A percentile compares a stretch with the other conserved stretches of the same genome.
Evolutionary conservation across 768 basidiomycete species (phyloP).

Genomic region (Russula abietina): DNA sequence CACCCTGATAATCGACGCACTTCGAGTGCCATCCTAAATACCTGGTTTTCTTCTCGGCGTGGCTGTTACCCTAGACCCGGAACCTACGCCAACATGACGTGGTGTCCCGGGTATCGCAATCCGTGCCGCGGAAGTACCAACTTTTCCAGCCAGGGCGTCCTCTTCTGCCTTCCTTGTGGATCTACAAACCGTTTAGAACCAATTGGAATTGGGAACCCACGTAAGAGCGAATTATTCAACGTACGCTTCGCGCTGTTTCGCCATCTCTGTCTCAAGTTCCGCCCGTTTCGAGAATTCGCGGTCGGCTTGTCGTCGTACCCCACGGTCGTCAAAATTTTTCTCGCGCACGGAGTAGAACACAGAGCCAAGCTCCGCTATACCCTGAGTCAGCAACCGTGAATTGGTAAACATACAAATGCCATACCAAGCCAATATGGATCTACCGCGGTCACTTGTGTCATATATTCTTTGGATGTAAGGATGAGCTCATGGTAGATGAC

Average conservation of each 20-base stretch:
- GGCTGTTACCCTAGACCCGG: constrained; percentile 57
- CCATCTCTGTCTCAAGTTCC: constrained; percentile 90
- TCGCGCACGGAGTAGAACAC: constrained; percentile 98
- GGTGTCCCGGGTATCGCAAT: constrained; percentile 81
- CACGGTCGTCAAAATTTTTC: constrained; percentile 92
- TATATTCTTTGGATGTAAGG: constrained; percentile 93
- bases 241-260: constrained; percentile 71
- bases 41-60: constrained; percentile 73
- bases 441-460: constrained; percentile 98
- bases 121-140: constrained; percentile 49
- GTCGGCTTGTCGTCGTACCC: constrained; percentile 69
- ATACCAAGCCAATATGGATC: constrained; percentile 96
- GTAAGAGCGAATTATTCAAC: constrained; percentile 1
- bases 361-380: constrained; percentile 81
- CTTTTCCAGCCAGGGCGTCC: constrained; percentile 51
- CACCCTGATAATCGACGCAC: too few species aligned
- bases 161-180: constrained; percentile 57
- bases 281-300: constrained; percentile 88
- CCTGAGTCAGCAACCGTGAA: constrained; percentile 14
- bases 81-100: constrained; percentile 60
- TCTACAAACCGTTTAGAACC: constrained; percentile 34
- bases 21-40: too few species aligned
- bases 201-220: neutral
- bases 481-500: constrained; percentile 97
- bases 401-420: neutral